Conservation (phyloP, 495 filamentous ascomycete species). For the Trypethelium eluteriae region DNA sequence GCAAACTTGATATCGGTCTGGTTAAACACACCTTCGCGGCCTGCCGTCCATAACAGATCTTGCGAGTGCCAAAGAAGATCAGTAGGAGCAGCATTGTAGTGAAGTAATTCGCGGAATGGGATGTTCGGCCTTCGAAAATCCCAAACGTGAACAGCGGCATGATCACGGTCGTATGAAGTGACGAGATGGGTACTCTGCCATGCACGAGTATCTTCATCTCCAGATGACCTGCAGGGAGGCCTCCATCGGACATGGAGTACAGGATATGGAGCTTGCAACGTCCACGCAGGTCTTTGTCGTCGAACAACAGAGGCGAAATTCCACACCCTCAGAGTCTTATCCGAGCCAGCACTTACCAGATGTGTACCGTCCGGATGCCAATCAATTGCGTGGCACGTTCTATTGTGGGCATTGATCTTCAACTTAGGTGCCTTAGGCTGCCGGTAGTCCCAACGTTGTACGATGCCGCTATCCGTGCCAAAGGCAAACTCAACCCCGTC, state of each 20-base stretch:
- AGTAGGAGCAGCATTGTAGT: conserved; percentile 60
- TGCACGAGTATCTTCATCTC: conserved; percentile 54
- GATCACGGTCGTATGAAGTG: conserved; percentile 59
- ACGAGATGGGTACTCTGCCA: conserved; percentile 62
- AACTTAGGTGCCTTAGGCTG: conserved; percentile 51
- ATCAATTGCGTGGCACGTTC: conserved; percentile 70
- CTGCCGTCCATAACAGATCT: conserved; percentile 86
- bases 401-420: conserved; percentile 77
- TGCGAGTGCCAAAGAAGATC: conserved; percentile 86
- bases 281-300: conserved; percentile 63
- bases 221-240: conserved; percentile 65
- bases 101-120: conserved; percentile 76
- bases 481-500: conserved; percentile 83
- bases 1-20: conserved; percentile 84
- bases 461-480: conserved; percentile 74
- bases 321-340: conserved; percentile 85
- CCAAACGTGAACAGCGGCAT: conserved; percentile 76
- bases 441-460: conserved; percentile 66
- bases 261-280: conserved; percentile 55
- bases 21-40: conserved; percentile 71
- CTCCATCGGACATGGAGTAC: conserved; percentile 80
- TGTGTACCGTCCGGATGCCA: conserved; percentile 97
- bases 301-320: conserved; percentile 76
- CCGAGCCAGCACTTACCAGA: conserved; percentile 72
- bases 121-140: conserved; percentile 81